phyloP scores from a whole-genome alignment of 2,329 filamentous ascomycete genomes.

The Aspergillus phoenicis region DNA sequence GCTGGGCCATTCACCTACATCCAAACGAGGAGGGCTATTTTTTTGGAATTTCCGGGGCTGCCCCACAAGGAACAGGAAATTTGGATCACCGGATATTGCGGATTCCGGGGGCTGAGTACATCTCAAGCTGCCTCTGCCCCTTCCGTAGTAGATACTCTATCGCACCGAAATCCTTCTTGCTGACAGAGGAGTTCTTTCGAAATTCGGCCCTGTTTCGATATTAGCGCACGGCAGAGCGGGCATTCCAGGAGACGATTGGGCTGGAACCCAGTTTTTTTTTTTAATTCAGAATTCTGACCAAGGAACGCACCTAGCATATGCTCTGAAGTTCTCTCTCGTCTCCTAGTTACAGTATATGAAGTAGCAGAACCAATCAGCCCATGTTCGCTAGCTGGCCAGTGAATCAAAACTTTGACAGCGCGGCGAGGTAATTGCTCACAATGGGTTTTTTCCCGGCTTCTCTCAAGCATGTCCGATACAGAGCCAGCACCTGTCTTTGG shows the following conservation, averaged over 20 bases:
- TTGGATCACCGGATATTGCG: constrained; percentile 63
- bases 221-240: not conserved
- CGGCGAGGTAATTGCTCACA: constrained; percentile 50
- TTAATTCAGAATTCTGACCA: not conserved
- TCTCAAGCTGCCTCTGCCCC: constrained; percentile 77
- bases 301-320: constrained; percentile 44
- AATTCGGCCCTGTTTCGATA: constrained; percentile 68
- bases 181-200: constrained; percentile 65
- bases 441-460: constrained; percentile 78
- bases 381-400: not conserved
- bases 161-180: constrained; percentile 82
- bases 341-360: constrained; percentile 34
- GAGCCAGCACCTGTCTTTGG: constrained; percentile 81
- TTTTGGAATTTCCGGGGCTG: not conserved
- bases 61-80: not conserved
- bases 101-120: constrained; percentile 77
- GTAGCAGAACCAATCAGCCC: constrained; percentile 1
- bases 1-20: not conserved
- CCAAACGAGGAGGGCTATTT: not conserved
- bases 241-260: not conserved
- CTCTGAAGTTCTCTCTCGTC: constrained; percentile 44
- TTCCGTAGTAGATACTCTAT: constrained; percentile 85
- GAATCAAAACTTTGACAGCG: not conserved
- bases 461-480: constrained; percentile 85
- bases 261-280: not conserved